Conservation (phyloP, 2,329 filamentous ascomycete genomes). For the Clarireedia hainanense region DNA sequence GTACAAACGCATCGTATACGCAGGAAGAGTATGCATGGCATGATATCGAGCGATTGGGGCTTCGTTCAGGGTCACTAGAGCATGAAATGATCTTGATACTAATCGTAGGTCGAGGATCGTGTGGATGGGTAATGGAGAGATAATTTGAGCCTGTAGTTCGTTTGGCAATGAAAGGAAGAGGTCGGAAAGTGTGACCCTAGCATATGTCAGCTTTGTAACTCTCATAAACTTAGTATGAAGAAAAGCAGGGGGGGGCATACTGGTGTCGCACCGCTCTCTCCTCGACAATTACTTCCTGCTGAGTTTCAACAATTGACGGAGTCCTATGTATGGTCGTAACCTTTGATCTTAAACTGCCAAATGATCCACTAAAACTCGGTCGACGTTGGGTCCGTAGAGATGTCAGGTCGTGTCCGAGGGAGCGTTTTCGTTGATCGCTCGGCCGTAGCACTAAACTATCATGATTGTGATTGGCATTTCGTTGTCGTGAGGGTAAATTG, state of each 20-base stretch:
- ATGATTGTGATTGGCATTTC: conserved; percentile 9
- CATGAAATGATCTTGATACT: conserved; percentile 51
- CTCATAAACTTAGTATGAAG: not conserved
- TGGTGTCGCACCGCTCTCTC: conserved; percentile 4
- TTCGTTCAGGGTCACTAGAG: conserved; percentile 52
- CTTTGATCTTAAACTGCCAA: conserved; percentile 27
- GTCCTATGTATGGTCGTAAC: conserved; percentile 24
- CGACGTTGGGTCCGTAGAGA: conserved; percentile 25
- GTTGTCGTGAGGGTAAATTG: conserved; percentile 25
- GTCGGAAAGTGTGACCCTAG: conserved; percentile 41
- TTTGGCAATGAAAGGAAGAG: conserved; percentile 52
- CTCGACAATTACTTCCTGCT: conserved; percentile 21
- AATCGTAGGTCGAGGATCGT: conserved; percentile 52
- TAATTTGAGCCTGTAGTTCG: conserved; percentile 56
- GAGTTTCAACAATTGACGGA: conserved; percentile 23
- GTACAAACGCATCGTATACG: conserved; percentile 53
- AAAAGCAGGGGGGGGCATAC: not conserved
- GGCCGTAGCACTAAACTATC: conserved; percentile 18
- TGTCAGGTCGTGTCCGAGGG: conserved; percentile 27
- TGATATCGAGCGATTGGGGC: conserved; percentile 54
- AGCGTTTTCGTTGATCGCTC: conserved; percentile 29
- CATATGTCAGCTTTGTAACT: not conserved
- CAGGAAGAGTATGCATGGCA: conserved; percentile 50
- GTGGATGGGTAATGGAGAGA: conserved; percentile 50
- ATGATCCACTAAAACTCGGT: conserved; percentile 27